A percentile compares a stretch with the other conserved stretches of the same genome.
phyloP scores from a whole-genome alignment of 495 filamentous ascomycete genomes.

The Talaromyces thailandensis region DNA sequence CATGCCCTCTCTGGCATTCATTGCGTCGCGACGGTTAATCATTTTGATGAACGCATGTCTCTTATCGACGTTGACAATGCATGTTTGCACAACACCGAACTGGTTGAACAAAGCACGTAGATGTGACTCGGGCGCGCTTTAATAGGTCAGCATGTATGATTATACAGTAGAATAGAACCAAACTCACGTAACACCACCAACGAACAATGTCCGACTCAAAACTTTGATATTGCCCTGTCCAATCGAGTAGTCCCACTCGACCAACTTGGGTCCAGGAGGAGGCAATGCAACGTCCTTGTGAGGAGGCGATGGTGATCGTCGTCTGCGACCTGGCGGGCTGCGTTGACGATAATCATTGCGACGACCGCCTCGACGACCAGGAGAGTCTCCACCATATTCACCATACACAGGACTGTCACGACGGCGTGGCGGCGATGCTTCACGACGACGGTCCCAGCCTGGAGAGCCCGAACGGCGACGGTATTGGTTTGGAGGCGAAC shows the following conservation, averaged over 20 bases:
- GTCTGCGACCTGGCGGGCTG: constrained; percentile 58
- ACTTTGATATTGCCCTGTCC: constrained; percentile 78
- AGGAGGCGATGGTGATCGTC: constrained; percentile 51
- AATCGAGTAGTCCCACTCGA: constrained; percentile 70
- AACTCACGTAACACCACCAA: constrained; percentile 88
- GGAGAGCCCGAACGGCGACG: constrained; percentile 73
- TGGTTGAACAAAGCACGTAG: constrained; percentile 67
- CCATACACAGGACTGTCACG: constrained; percentile 67
- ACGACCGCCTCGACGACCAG: constrained; percentile 47
- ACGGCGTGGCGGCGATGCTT: constrained; percentile 47
- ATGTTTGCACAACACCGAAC: constrained; percentile 86
- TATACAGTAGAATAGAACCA: not conserved
- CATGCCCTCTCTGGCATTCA: constrained; percentile 83
- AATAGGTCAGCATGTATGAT: constrained; percentile 8
- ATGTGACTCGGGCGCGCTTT: constrained; percentile 68
- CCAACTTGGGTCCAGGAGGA: constrained; percentile 60
- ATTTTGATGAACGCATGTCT: constrained; percentile 99
- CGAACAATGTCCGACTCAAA: constrained; percentile 88
- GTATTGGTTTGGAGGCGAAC: constrained; percentile 50
- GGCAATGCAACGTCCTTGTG: constrained; percentile 44
- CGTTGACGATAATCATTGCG: constrained; percentile 73
- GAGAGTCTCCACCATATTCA: constrained; percentile 53
- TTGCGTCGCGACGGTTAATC: constrained; percentile 77
- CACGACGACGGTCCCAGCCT: constrained; percentile 56
- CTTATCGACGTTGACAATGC: constrained; percentile 95